phyloP scores from a whole-genome alignment of 371 early-diverging fungal genomes.

The Catenaria anguillulae region DNA sequence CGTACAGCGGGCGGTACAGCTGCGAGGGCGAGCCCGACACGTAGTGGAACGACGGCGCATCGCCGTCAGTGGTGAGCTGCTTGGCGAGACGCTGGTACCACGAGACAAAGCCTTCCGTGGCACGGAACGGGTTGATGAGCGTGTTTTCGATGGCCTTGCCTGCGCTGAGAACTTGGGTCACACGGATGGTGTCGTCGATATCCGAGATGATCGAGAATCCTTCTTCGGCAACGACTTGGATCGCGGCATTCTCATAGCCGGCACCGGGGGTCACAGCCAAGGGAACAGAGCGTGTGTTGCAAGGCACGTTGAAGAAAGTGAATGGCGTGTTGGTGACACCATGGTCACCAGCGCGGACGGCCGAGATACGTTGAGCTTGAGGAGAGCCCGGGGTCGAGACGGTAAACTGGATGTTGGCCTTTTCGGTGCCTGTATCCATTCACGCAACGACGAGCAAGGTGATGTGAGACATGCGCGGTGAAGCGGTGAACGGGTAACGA shows the following conservation, averaged over 20 bases:
- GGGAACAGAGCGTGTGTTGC: not conserved
- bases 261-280: not conserved
- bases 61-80: not conserved
- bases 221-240: not conserved
- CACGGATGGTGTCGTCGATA: not conserved
- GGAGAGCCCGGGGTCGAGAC: too few relatives aligned
- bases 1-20: not conserved
- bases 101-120: not conserved
- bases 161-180: not conserved
- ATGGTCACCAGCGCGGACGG: not conserved
- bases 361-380: too few relatives aligned
- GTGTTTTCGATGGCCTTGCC: slow-evolving; percentile 3
- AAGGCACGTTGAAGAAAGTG: not conserved
- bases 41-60: not conserved
- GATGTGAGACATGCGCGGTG: too few relatives aligned
- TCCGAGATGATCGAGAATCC: not conserved
- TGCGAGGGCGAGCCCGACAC: not conserved
- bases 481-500: too few relatives aligned
- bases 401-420: not conserved
- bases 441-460: too few relatives aligned
- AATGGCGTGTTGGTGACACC: not conserved
- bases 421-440: not conserved
- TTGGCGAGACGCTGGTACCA: not conserved
- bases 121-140: slow-evolving; percentile 1
- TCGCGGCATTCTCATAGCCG: not conserved